Evolutionary conservation across 495 filamentous ascomycete genomes (phyloP), one percentile per base, ranked within the genome.

Genomic region (Aspergillus biplanus): DNA sequence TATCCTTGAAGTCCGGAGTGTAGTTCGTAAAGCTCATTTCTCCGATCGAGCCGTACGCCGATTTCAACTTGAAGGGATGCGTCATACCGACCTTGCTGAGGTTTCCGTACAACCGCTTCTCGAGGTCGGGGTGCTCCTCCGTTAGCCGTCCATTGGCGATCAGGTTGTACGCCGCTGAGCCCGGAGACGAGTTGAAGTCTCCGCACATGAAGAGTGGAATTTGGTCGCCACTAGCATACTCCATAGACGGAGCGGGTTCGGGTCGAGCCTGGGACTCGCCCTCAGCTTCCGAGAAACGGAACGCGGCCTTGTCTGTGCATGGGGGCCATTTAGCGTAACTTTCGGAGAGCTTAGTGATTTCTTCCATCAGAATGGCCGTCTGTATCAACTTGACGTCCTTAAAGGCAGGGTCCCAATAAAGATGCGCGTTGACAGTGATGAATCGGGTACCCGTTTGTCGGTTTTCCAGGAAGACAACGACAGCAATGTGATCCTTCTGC

Each of bases 21-120:
- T 97, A 98, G 76, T 99, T 98, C 42, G 95, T 98, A 74, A 97
- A 98, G 53, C 85, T 85, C 63, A 98, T 74, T 69, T 96, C 92
- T n/a, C 90, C 87, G 12, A 88, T 84, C 0, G 84, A 83, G 35
- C 78, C 81, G 71, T 99, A 99, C 13, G 92, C 86, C 3, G 94
- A 97, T 73, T 92, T 92, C 66, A 99, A 77, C 73, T 87, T 91
- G 82, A 99, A 98, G 2, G 95, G 93, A 73, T 99, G 95, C 49
- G 87, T 85, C 78, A 98, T 96, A 53, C 95, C 95, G 60, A 96
- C 86, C 46, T 86, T 83, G 13, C 93, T 97, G 78, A 97, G 92
- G 72, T 91, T 93, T 35, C 95, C 95, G 76, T 98, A 99, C 21
- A 83, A 81, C 31, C 85, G 82, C 49, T 85, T 85, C 42, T 82